These are phyloP conservation scores for Elongisporangium anandrum DNA, from an alignment of 352 stramenopile species.

Conservation along the genomic window DNA sequence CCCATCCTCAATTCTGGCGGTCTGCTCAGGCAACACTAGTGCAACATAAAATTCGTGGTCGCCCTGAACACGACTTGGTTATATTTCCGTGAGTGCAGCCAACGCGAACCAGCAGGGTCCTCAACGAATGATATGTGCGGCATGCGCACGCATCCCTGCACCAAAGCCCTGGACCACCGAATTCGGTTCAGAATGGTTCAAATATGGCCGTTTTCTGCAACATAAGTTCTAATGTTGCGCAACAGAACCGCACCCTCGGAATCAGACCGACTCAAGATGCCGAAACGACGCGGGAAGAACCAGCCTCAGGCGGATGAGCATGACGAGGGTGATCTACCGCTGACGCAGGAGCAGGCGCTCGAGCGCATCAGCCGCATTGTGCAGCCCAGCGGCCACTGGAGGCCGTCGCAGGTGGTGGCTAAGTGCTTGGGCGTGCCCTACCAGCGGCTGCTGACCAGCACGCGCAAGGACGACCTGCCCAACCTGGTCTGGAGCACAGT, in stretches of 20 bases:
- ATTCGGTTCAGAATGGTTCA: background rate
- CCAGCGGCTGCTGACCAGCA: slow-evolving; percentile 25
- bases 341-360: slow-evolving; percentile 24
- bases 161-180: background rate
- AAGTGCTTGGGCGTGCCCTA: slow-evolving; percentile 35
- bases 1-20: background rate
- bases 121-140: background rate
- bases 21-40: background rate
- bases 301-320: slow-evolving; percentile 5
- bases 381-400: slow-evolving; percentile 26
- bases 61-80: background rate
- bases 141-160: background rate
- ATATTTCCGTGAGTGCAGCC: background rate
- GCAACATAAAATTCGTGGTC: background rate
- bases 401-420: slow-evolving; percentile 35
- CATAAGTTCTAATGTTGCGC: background rate
- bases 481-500: slow-evolving; percentile 54
- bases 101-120: no score
- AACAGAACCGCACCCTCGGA: background rate
- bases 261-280: background rate
- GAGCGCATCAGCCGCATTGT: slow-evolving; percentile 35
- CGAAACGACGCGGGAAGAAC: background rate
- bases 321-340: background rate
- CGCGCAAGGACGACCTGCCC: slow-evolving; percentile 36
- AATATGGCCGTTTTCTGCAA: background rate